Conservation (phyloP, 2,329 filamentous ascomycete species). For the Trichoderma koningii region DNA sequence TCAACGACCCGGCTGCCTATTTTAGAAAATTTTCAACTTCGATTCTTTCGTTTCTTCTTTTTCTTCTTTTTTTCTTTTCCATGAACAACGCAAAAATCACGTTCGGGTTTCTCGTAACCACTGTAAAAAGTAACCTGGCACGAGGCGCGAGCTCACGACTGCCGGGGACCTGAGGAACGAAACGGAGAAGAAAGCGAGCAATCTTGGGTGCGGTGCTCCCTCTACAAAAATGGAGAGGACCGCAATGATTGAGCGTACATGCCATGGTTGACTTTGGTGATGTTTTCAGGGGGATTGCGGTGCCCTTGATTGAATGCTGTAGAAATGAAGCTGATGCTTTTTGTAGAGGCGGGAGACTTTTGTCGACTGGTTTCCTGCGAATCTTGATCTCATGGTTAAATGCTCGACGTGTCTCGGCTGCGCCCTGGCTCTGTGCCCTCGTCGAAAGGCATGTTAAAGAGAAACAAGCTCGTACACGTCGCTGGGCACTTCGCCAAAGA, state of each 20-base stretch:
- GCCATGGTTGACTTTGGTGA: background rate
- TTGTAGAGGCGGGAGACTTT: background rate
- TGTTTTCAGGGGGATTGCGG: background rate
- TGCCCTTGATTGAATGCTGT: constrained; percentile 14
- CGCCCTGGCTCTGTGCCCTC: background rate
- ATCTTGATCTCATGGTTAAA: too few relatives aligned
- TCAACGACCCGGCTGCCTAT: constrained; percentile 19
- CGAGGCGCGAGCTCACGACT: constrained; percentile 57
- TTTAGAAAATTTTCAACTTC: constrained; percentile 28
- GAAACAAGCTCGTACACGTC: too few relatives aligned
- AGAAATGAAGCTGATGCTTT: constrained; percentile 7
- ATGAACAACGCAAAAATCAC: constrained; percentile 53
- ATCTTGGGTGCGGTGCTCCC: constrained; percentile 62
- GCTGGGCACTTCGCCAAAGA: too few relatives aligned
- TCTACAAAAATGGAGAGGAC: constrained; percentile 54
- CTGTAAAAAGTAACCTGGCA: constrained; percentile 40
- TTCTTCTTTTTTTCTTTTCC: constrained; percentile 37
- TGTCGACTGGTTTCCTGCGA: background rate
- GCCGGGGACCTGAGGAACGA: constrained; percentile 47
- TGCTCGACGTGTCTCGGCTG: background rate
- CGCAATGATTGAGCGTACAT: constrained; percentile 64
- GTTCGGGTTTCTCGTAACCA: constrained; percentile 44
- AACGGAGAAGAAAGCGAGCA: constrained; percentile 59
- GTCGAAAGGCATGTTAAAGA: background rate
- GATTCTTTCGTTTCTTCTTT: constrained; percentile 30